Conservation (phyloP, 139 green algal species). For the Volvox africanus region DNA sequence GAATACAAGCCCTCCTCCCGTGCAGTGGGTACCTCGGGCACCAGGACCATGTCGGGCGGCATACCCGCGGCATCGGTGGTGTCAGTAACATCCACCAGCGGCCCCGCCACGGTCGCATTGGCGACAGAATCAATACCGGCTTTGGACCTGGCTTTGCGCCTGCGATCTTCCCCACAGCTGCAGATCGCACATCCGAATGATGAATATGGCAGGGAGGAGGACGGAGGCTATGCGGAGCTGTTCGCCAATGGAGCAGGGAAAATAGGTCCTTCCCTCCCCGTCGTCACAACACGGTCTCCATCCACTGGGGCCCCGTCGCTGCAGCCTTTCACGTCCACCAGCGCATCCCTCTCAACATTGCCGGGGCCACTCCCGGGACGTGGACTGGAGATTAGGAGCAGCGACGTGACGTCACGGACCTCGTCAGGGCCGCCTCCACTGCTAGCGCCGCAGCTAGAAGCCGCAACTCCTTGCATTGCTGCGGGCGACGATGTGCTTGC, state of each 20-base stretch:
- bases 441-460: too few species aligned
- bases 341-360: neutral
- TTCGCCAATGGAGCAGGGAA: too few species aligned
- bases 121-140: too few species aligned
- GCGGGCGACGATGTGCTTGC: neutral
- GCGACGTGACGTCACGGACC: too few species aligned
- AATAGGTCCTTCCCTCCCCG: too few species aligned
- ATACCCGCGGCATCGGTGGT: neutral
- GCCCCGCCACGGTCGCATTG: too few species aligned
- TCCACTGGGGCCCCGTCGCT: neutral
- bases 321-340: too few species aligned
- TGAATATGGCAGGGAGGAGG: neutral
- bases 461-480: neutral
- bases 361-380: neutral
- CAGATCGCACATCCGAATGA: neutral
- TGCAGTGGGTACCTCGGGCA: neutral
- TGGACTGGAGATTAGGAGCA: too few species aligned
- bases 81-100: too few species aligned
- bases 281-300: neutral
- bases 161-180: neutral
- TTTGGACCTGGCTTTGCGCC: neutral
- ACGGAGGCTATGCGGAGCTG: too few species aligned
- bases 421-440: neutral
- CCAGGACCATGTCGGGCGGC: neutral
- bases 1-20: neutral